Base-by-base conservation (phyloP, 345 rosid species). In the Ricinus communis region DNA sequence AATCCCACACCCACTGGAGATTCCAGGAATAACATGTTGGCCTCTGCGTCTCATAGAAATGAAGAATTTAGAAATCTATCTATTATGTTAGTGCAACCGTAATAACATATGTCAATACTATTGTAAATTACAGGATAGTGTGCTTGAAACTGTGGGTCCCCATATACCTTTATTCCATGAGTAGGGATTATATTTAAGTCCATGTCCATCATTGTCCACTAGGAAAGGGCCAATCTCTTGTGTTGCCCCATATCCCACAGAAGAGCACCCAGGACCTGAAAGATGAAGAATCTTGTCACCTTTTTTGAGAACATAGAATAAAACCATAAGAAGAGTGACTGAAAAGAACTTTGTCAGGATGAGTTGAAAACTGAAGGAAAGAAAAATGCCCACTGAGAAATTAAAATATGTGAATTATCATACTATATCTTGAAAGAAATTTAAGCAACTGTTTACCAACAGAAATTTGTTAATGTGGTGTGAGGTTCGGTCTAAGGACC, bases 221-320 rank as follows among this genome's bases (percentile, higher is more conserved):
- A 93, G 60, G 82, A 93, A 91, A 74, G 97, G 98, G 64, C 98
- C 98, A 83, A 86, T 90, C 85, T 93, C 98, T 84, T 93, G 97
- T 67, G 92, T 88, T 78, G 96, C 98, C 66, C 98, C 98, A 69
- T 93, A 90, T 73, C 95, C 97, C 80, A 93, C 89, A 67, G 97
- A 93, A 71, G 98, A 93, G 83, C 98, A 93, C 58, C 97, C 97
- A 72, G 98, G 97, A 58, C 98, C 97, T 93, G 85, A 56, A 84
- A 74, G 84, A 82, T 64, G 53, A 41, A 75, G 79, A 76, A 70
- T 68, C 80, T 80, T 85, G 83, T 85, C 83, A 79, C 80, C 82
- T 73, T 63, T 64, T 41, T 33, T 72, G 68, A 81, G 69, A 72
- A 72, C 85, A 81, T 45, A 57, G 55, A 71, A 60, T 58, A 71